Base-by-base conservation (phyloP, 345 rosid species). In the Jatropha curcas region DNA sequence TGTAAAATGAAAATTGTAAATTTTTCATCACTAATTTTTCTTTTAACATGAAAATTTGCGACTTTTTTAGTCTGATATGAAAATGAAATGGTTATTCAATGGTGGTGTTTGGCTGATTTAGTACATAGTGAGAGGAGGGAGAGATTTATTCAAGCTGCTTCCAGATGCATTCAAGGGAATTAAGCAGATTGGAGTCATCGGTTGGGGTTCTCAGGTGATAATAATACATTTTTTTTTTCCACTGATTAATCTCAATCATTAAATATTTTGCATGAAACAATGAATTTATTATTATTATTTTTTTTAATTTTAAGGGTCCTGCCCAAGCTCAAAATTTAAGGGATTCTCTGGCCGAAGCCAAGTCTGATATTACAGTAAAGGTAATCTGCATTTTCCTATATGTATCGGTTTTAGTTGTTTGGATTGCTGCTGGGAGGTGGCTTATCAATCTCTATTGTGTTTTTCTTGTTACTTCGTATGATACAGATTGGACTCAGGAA, bases 81-180 rank as follows among this genome's bases (percentile, higher is more conserved):
- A 8, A 60, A 34, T 39, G 43, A 16, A 24, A 62, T 67, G 16
- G 60, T 31, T 45, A 24, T 8, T 46, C 24, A n/a, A 16, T 37
- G 31, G 24, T 72, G 10, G 3, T 57, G 39, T 31, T 19, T 28
- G 64, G 35, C 63, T 24, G 34, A 20, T 56, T 62, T 67, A 94
- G 98, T 92, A 84, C 80, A 92, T 92, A 79, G 98, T 94, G 84
- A 94, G 90, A 89, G 98, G 98, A 75, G 96, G 98, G 35, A 88
- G 98, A 63, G 88, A 94, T 75, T 84, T 94, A 84, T 94, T 94
- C 87, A 84, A 86, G 37, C 79, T 88, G 86, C 81, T 92, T 69
- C 93, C 92, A 0, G 94, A 89, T 68, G 96, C 96, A 37, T 87
- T 94, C 78, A 90, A 88, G 74, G 98, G 98, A 27, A 82, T 94